These are phyloP conservation scores for Ogataea wickerhamii DNA, from an alignment of 805 yeast species.

Conservation along the genomic window DNA sequence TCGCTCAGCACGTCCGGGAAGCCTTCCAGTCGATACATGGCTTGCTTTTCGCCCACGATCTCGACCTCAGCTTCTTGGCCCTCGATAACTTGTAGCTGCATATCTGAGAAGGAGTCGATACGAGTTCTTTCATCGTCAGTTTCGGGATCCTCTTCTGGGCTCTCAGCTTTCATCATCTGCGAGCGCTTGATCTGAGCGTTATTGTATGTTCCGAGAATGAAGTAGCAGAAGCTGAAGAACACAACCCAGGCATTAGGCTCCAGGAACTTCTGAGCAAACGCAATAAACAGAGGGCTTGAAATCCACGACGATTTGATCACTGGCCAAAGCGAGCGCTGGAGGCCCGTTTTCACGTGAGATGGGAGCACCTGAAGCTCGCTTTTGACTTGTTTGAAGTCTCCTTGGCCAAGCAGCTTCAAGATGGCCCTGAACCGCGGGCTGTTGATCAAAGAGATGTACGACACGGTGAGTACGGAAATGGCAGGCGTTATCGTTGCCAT, in stretches of 20 bases:
- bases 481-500: slow-evolving; percentile 56
- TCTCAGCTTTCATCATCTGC: slow-evolving; percentile 14
- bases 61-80: slow-evolving; percentile 10
- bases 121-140: slow-evolving; percentile 3
- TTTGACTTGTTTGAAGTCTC: slow-evolving; percentile 14
- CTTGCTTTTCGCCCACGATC: slow-evolving; percentile 6
- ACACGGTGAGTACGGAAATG: slow-evolving; percentile 44
- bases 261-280: slow-evolving; percentile 54
- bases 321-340: slow-evolving; percentile 41
- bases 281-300: slow-evolving; percentile 49
- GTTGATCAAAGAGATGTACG: slow-evolving; percentile 53
- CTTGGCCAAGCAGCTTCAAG: slow-evolving; percentile 2
- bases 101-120: slow-evolving; percentile 6
- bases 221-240: slow-evolving; percentile 55
- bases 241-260: slow-evolving; percentile 63
- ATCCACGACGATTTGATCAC: slow-evolving; percentile 52
- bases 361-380: slow-evolving; percentile 11
- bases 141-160: slow-evolving; percentile 7
- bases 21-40: background rate
- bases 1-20: slow-evolving; percentile 2
- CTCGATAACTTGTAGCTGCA: slow-evolving; percentile 14
- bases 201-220: slow-evolving; percentile 58
- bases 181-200: slow-evolving; percentile 48
- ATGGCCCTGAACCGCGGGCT: slow-evolving; percentile 12
- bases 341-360: slow-evolving; percentile 28